A percentile compares a stretch with the other conserved stretches of the same genome.
phyloP scores from a whole-genome alignment of 2,329 filamentous ascomycete species.

The Colletotrichum viniferum region DNA sequence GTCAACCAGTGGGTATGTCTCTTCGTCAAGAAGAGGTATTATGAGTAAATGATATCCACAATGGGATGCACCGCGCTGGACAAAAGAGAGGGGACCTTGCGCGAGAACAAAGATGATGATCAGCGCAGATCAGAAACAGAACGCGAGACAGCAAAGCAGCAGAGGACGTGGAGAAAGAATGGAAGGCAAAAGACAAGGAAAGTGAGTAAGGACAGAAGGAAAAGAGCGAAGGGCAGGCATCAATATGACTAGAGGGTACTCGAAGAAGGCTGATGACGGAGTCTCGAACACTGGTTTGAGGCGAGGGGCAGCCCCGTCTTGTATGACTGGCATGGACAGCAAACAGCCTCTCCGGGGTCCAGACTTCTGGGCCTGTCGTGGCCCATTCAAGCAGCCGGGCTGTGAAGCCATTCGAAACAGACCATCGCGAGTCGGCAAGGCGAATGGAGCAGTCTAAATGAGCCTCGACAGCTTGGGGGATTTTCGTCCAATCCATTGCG shows the following conservation, averaged over 20 bases:
- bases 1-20: background rate
- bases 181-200: slow-evolving; percentile 9
- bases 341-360: background rate
- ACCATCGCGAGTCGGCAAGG: background rate
- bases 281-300: slow-evolving; percentile 13
- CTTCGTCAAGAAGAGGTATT: background rate
- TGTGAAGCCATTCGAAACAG: slow-evolving; percentile 20
- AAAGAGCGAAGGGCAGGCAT: slow-evolving; percentile 7
- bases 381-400: slow-evolving; percentile 11
- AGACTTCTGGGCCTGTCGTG: background rate
- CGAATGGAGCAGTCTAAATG: background rate
- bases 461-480: slow-evolving; percentile 1
- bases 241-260: slow-evolving; percentile 13
- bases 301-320: slow-evolving; percentile 10
- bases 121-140: background rate
- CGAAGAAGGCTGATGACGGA: background rate
- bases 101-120: background rate
- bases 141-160: slow-evolving; percentile 1
- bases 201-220: background rate
- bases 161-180: background rate
- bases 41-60: background rate
- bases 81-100: background rate
- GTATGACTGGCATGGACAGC: slow-evolving; percentile 5
- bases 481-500: slow-evolving; percentile 10
- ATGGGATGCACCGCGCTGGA: background rate